phyloP scores from a whole-genome alignment of 805 yeast species.

The Candida ficus region DNA sequence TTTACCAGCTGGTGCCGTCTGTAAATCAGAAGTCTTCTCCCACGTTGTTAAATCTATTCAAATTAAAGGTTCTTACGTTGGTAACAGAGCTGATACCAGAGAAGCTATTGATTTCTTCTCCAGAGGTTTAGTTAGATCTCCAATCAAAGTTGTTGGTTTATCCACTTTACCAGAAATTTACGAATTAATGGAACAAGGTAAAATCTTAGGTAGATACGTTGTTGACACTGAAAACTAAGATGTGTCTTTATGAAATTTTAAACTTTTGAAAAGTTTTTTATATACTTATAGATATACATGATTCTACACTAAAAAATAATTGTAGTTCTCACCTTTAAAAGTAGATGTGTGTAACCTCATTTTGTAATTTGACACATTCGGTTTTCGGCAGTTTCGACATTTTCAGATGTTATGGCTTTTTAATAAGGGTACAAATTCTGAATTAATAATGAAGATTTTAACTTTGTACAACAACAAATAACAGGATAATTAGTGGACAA shows the following conservation, averaged over 20 bases:
- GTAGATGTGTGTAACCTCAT: too few species aligned
- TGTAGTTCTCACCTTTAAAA: too few species aligned
- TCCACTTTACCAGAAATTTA: constrained; percentile 65
- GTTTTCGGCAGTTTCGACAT: not conserved
- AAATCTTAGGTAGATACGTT: constrained; percentile 85
- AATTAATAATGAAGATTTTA: too few species aligned
- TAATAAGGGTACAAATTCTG: too few species aligned
- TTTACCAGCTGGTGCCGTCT: constrained; percentile 75
- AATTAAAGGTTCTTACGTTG: constrained; percentile 81
- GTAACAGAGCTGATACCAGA: constrained; percentile 82
- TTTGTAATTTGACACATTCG: not conserved
- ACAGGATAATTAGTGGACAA: too few species aligned
- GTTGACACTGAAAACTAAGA: constrained; percentile 63
- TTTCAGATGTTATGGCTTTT: too few species aligned
- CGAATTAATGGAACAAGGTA: constrained; percentile 76
- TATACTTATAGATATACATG: not conserved
- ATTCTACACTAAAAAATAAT: not conserved
- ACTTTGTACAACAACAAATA: too few species aligned
- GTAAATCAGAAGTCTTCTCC: constrained; percentile 62
- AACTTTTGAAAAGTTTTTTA: constrained; percentile 4
- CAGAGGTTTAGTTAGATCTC: constrained; percentile 67
- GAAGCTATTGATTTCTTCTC: constrained; percentile 74
- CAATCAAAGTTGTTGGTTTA: constrained; percentile 71
- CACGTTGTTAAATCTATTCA: constrained; percentile 68
- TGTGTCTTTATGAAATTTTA: constrained; percentile 27